Base-by-base conservation (phyloP, 805 yeast species). In the Barnettozyma wickerhamii region DNA sequence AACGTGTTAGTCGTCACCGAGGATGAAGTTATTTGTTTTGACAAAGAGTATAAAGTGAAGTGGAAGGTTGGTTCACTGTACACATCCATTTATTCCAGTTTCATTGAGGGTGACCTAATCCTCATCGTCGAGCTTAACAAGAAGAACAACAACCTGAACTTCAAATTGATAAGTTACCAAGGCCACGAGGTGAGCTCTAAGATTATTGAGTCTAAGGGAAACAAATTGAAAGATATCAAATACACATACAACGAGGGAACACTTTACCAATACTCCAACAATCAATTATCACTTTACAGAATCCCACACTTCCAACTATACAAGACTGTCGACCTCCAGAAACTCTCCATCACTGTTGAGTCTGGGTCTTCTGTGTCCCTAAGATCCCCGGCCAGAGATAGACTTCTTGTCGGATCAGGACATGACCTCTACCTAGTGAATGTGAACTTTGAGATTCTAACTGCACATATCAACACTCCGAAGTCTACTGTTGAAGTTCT, bases 391-490 rank as follows among this genome's bases (percentile, higher is more conserved):
- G 56, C 55, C 4, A 23, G 35, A 1, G 54, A 58, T 37, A 48
- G 62, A 41, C 23, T 62, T 5, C 30, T 62, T 18, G 20, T 62
- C 13, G 43, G 59, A 2, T 44, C 45, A 19, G 56, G 41, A 10
- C 32, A 44, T 13, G 57, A 60, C 36, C 38, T 64, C 5, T 68
- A 61, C 41, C 56, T 66, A n/a, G 59, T 71, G 19, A 77, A 62
- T 37, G 50, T 56, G 6, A 55, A 55, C 30, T 62, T 59, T 38
- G 52, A 50, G 21, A 50, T 63, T 5, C 43, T 56, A 14, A 26
- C 58, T 14, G 37, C 45, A 17, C 44, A 42, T n/a, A 46, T 37
- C 19, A 33, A 39, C 13, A 40, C 49, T 5, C 33, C 49, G 31
- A 53, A 55, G 35, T 45, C 49, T 7, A 43, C 28, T 34, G 37